Conservation (phyloP, 2,329 filamentous ascomycete genomes). For the Trichoderma sp. region DNA sequence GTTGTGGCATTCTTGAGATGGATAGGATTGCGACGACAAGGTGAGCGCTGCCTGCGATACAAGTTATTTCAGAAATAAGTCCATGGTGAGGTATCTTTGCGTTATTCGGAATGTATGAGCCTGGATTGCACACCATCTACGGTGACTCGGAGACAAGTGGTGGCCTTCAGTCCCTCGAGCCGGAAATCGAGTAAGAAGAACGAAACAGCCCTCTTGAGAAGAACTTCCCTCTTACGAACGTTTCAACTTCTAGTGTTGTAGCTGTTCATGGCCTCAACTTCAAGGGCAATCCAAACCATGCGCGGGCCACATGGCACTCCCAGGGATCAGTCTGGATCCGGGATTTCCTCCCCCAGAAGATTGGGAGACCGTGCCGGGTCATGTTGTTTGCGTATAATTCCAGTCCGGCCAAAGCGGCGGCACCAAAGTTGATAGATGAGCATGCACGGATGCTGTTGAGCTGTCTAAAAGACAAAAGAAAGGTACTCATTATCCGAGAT, state of each 20-base stretch:
- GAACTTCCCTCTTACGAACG: not conserved
- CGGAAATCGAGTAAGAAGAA: slow-evolving; percentile 14
- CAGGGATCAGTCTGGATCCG: not conserved
- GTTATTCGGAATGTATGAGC: not conserved
- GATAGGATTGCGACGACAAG: not conserved
- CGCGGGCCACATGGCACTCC: slow-evolving; percentile 2
- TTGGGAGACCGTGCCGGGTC: not conserved
- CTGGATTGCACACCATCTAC: slow-evolving; percentile 7
- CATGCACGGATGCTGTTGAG: slow-evolving; percentile 1
- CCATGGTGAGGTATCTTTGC: not conserved
- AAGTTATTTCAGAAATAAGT: not conserved
- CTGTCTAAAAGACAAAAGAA: not conserved
- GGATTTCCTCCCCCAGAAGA: slow-evolving; percentile 1
- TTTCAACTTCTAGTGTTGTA: not conserved
- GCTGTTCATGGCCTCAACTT: slow-evolving; percentile 19
- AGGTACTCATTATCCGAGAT: not conserved
- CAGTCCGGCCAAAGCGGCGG: slow-evolving; percentile 10
- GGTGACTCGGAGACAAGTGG: not conserved
- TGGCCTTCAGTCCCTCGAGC: not conserved
- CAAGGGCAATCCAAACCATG: slow-evolving; percentile 13
- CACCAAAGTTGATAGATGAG: not conserved
- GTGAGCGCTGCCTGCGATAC: not conserved
- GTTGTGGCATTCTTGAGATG: not conserved
- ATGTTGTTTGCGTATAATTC: slow-evolving; percentile 18
- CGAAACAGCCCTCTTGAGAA: not conserved